Base-by-base conservation (phyloP, 164 flowering plant species). In the Platanus orientalis region DNA sequence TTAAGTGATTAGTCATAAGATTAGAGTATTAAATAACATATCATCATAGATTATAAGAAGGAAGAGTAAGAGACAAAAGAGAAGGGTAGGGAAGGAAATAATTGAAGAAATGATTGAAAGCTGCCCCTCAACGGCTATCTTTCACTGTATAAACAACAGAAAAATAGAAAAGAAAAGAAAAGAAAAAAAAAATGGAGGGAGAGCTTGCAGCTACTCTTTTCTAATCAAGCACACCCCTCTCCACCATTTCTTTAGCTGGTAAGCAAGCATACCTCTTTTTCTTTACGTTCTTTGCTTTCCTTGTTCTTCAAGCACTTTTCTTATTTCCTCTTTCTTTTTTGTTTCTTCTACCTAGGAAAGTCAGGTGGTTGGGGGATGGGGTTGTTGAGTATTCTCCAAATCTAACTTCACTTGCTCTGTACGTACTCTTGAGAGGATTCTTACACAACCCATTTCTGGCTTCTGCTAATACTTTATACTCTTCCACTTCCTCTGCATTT, bases 391-490 rank as follows among this genome's bases (percentile, higher is more conserved):
- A 66, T 62, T 61, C 57, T 67, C 34, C 66, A 65, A 72, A 71
- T 69, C 67, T 53, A 60, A 63, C 65, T 64, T 73, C 73, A 66
- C 72, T 84, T 78, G 69, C 82, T 64, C 76, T 59, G n/a, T 71
- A 76, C 76, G 59, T 73, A 73, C 73, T 61, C 77, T 47, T 67
- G 51, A 56, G 54, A 28, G 40, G 73, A 72, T 75, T 77, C 79
- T 48, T 47, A 14, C 58, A 58, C 62, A 17, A 65, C 62, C 42
- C 39, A 29, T 53, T 51, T n/a, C 54, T 13, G 12, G 5, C 16
- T 62, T 16, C 55, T 36, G 25, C n/a, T 23, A 29, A 40, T 50
- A 36, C 20, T 24, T 57, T 25, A 27, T 57, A 9, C 23, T 24
- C 29, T 45, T 7, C 44, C 66, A 20, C 19, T 58, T 27, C 63